Percentiles rank a stretch among this genome's conserved stretches.
These are phyloP conservation scores for Sporisorium iseilematis-ciliati DNA, from an alignment of 1,284 basidiomycete genomes.

Conservation along the genomic window DNA sequence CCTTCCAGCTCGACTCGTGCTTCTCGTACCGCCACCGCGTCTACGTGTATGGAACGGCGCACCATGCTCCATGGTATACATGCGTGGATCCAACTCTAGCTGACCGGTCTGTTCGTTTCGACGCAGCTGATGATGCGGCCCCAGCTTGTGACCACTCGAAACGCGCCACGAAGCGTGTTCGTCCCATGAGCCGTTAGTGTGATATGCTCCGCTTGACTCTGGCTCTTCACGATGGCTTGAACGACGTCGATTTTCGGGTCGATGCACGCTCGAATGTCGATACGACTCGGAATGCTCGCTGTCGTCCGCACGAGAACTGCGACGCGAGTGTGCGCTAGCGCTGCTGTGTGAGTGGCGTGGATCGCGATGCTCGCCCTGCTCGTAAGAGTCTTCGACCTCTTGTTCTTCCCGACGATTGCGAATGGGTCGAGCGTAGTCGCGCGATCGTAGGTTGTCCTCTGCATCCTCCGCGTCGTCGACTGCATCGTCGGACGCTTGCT, in stretches of 20 bases:
- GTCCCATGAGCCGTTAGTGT: constrained; percentile 48
- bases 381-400: constrained; percentile 36
- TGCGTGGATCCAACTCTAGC: constrained; percentile 38
- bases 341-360: constrained; percentile 16
- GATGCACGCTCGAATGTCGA: constrained; percentile 40
- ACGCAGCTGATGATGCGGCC: constrained; percentile 46
- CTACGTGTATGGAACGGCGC: constrained; percentile 24
- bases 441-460: constrained; percentile 1
- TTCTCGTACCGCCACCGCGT: constrained; percentile 8
- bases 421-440: constrained; percentile 28
- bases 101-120: constrained; percentile 42
- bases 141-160: constrained; percentile 57
- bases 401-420: constrained; percentile 24
- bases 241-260: constrained; percentile 24
- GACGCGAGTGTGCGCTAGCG: constrained; percentile 20
- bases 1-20: constrained; percentile 3
- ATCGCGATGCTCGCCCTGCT: constrained; percentile 35
- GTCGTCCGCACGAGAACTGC: constrained; percentile 24
- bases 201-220: constrained; percentile 30
- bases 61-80: constrained; percentile 40
- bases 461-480: not conserved
- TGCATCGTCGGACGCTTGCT: not conserved
- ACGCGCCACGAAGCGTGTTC: constrained; percentile 49
- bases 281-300: constrained; percentile 33
- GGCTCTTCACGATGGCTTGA: constrained; percentile 12